Evolutionary conservation across 2,329 filamentous ascomycete species (phyloP).

Genomic region (Cercospora sp.): DNA sequence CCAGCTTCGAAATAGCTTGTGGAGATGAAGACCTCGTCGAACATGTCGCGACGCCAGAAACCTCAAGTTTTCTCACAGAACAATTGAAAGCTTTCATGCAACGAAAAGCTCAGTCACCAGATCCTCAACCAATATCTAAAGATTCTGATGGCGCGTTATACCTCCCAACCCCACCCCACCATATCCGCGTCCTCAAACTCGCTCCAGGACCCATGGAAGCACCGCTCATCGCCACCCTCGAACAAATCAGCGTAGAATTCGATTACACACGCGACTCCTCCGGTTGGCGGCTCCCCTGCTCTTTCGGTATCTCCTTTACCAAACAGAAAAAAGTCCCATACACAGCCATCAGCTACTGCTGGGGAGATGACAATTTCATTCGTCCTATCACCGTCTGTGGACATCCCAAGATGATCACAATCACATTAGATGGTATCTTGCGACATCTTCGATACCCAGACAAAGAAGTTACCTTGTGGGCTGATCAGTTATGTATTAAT

Average conservation of each 20-base stretch:
- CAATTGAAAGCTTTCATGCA: background rate
- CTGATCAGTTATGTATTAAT: background rate
- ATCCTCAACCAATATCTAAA: background rate
- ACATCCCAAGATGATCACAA: background rate
- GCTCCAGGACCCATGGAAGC: background rate
- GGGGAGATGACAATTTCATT: background rate
- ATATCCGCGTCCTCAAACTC: background rate
- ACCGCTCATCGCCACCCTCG: background rate
- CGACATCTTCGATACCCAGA: background rate
- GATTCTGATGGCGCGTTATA: background rate
- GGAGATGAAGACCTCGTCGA: background rate
- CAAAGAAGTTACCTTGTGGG: background rate
- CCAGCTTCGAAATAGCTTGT: background rate
- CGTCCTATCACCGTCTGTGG: background rate
- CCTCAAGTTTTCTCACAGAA: background rate
- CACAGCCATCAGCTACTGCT: background rate
- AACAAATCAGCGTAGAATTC: background rate
- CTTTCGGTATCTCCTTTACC: background rate
- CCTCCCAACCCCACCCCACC: background rate
- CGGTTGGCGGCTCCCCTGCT: background rate
- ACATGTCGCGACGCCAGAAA: background rate
- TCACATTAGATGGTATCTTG: background rate
- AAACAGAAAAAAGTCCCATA: conserved; percentile 1
- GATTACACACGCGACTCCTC: background rate
- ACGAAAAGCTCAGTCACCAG: background rate